Evolutionary conservation across 148 eudicot genomes (phyloP), one percentile per base, ranked within the genome.

Genomic region (Chenopodium suecicum): DNA sequence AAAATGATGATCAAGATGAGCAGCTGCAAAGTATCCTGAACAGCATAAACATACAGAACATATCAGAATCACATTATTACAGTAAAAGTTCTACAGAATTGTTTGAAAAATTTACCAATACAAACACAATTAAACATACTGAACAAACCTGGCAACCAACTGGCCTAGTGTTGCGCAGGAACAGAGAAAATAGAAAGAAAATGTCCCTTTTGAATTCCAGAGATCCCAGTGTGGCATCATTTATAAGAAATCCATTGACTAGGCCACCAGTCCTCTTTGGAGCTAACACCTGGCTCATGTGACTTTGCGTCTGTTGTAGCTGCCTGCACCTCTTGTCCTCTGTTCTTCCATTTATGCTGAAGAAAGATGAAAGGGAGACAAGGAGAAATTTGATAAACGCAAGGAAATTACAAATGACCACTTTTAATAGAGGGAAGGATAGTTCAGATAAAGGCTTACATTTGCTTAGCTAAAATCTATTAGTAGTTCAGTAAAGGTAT

Each of bases 1-100:
- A 94, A 82, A 83, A 94, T 90, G 88, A 94, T 78, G 85, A 90
- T 81, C 77, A 89, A 83, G 81, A 94, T 94, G 86, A 92, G 81
- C 79, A 91, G 87, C 87, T 92, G 95, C 81, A 94, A 79, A 64
- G 94, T 90, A 73, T 92, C 98, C 98, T 94, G 91, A 77, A 89
- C 80, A 73, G 70, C 71, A 81, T 50, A 75, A 76, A 83, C 50
- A 54, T 54, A 29, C 32, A 82, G 66, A 44, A 83, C 52, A 78
- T 46, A 62, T 78, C 50, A 47, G 65, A 74, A 47, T 47, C 27
- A 66, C 7, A 64, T 46, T 27, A 10, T 68, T 32, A 34, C 34
- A 48, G 66, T 20, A 23, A 37, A 46, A 70, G 27, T 34, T 68
- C 65, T 12, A 65, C 4, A 31, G 2, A 23, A 17, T 11, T 60